These are phyloP conservation scores for Paecilomyces sp. DNA, from an alignment of 2,329 filamentous ascomycete species.

Conservation along the genomic window DNA sequence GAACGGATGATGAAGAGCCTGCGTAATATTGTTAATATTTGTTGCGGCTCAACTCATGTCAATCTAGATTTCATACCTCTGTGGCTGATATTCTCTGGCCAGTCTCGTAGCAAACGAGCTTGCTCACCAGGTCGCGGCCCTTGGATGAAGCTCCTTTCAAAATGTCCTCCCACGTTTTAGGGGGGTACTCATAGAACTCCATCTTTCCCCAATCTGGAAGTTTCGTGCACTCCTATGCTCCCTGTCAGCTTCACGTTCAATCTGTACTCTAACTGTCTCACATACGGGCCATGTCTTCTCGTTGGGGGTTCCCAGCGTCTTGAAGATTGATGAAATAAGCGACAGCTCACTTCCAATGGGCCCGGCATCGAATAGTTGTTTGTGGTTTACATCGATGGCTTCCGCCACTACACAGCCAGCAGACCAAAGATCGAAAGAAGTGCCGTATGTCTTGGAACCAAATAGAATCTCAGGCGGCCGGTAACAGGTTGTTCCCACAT, in stretches of 20 bases:
- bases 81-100: slow-evolving; percentile 58
- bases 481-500: slow-evolving; percentile 90
- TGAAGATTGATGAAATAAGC: slow-evolving; percentile 86
- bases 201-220: slow-evolving; percentile 86
- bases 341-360: slow-evolving; percentile 89
- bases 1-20: slow-evolving; percentile 35
- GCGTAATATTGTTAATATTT: neutral
- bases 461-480: slow-evolving; percentile 87
- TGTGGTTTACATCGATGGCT: slow-evolving; percentile 48
- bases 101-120: slow-evolving; percentile 67
- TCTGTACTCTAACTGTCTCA: neutral
- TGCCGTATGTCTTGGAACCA: slow-evolving; percentile 65
- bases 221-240: slow-evolving; percentile 26
- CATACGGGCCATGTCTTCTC: slow-evolving; percentile 71
- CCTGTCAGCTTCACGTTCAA: slow-evolving; percentile 1
- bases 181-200: slow-evolving; percentile 68
- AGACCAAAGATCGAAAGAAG: slow-evolving; percentile 80
- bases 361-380: slow-evolving; percentile 74
- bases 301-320: slow-evolving; percentile 80
- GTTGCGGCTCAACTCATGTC: neutral
- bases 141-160: slow-evolving; percentile 53
- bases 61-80: slow-evolving; percentile 40
- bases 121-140: slow-evolving; percentile 59
- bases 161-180: slow-evolving; percentile 61
- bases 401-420: slow-evolving; percentile 80